A percentile compares a stretch with the other conserved stretches of the same genome.
phyloP scores from a whole-genome alignment of 257 asterid species.

The Rubia yunnanensis region DNA sequence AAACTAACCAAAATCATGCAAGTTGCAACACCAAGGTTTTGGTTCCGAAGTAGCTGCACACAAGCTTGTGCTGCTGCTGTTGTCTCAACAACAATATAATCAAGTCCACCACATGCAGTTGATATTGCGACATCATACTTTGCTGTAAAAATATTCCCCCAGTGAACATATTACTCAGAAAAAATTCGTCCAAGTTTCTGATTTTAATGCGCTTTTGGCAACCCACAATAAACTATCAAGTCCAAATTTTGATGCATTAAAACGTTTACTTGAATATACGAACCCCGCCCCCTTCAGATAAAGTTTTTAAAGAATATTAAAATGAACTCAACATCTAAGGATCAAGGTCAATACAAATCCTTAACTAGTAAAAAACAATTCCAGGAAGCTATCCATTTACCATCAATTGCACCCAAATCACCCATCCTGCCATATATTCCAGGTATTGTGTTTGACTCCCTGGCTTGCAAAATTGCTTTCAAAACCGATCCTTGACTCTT shows the following conservation, averaged over 20 bases:
- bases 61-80: conserved; percentile 81
- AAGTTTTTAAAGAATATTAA: neutral
- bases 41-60: conserved; percentile 72
- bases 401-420: conserved; percentile 94
- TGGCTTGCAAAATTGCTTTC: conserved; percentile 83
- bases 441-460: conserved; percentile 55
- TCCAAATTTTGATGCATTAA: neutral
- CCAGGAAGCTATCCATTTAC: conserved; percentile 27
- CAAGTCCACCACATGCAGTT: conserved; percentile 91
- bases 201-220: neutral
- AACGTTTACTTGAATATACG: neutral
- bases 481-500: conserved; percentile 81
- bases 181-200: neutral
- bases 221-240: neutral
- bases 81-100: conserved; percentile 88
- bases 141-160: conserved; percentile 30
- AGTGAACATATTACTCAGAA: neutral
- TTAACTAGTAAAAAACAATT: neutral
- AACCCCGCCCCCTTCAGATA: neutral
- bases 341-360: neutral
- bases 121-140: conserved; percentile 89
- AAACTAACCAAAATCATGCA: conserved; percentile 82
- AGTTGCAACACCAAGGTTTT: conserved; percentile 90
- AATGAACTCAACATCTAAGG: neutral
- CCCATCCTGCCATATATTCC: conserved; percentile 97